Base-by-base conservation (phyloP, 805 yeast genomes). In the Komagataella populi region DNA sequence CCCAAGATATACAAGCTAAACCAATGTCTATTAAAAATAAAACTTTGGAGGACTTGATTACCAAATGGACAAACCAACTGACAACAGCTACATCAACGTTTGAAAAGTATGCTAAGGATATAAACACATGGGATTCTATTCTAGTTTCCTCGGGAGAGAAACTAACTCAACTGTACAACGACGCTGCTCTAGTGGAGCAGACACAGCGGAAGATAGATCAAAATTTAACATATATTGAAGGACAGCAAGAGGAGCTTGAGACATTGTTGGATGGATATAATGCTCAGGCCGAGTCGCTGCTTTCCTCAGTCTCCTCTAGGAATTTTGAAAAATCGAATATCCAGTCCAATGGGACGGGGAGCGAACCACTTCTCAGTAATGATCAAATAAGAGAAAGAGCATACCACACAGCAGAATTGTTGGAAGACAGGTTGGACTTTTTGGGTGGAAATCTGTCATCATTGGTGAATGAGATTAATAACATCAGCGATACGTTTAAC, bases 161-260 rank as follows among this genome's bases (percentile, higher is more conserved):
- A 61, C 86, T 91, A 23, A 72, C 86, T 23, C 81, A 84, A 54
- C 70, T 91, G 47, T 87, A 86, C 63, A 74, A 82, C 44, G 90
- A 87, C 55, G 83, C 93, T 3, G 65, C 83, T 44, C 79, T 80
- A 50, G 95, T 96, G 4, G 96, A 90, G 60, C 86, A 84, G 57
- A 79, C 86, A 50, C 97, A 91, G 62, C 72, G 74, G 46, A 85
- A 84, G 58, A 83, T 93, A 48, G 98, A 93, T 58, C 96, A 89
- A 64, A 84, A 89, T 45, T 71, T 93, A 52, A 71, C 81, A 45
- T 91, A 89, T 61, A 84, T 93, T 49, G 93, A 85, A 60, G 83
- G 84, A 58, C 98, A 93, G 64, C 99, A 93, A 63, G 87, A 86
- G 53, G 98, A 91, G 60, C 70, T 93, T 49, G 99, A 91, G 54